Evolutionary conservation across 495 filamentous ascomycete species (phyloP).

Genomic region (Hypomontagnella monticulosa): DNA sequence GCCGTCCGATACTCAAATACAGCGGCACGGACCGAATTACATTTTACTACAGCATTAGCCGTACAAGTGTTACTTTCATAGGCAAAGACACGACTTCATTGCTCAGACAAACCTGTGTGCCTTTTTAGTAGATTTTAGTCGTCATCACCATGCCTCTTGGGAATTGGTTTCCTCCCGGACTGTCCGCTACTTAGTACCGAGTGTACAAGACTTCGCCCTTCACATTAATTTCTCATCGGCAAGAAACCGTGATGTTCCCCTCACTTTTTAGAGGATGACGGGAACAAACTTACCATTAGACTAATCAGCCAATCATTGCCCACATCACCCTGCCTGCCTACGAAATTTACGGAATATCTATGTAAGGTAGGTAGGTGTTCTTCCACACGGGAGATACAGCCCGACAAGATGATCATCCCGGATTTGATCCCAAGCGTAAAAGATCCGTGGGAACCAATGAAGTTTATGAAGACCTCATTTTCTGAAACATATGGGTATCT

Average conservation of each 20-base stretch:
- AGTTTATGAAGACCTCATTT: slow-evolving; percentile 7
- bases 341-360: slow-evolving; percentile 18
- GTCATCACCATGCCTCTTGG: not conserved
- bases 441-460: slow-evolving; percentile 27
- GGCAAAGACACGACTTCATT: not conserved
- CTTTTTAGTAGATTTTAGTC: not conserved
- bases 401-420: slow-evolving; percentile 4
- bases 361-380: slow-evolving; percentile 15
- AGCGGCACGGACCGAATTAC: slow-evolving; percentile 14
- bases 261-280: slow-evolving; percentile 13
- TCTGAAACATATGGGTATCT: slow-evolving; percentile 32
- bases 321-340: slow-evolving; percentile 12
- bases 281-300: slow-evolving; percentile 22
- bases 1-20: slow-evolving; percentile 6
- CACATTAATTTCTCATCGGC: slow-evolving; percentile 24
- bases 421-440: slow-evolving; percentile 9
- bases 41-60: not conserved
- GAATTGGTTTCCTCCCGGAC: not conserved
- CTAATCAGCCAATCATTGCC: slow-evolving; percentile 18
- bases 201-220: slow-evolving; percentile 1
- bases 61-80: not conserved
- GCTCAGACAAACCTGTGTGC: not conserved
- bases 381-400: slow-evolving; percentile 13
- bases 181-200: not conserved
- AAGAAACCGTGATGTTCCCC: slow-evolving; percentile 31